Evolutionary conservation across 768 basidiomycete species (phyloP), one percentile per base, ranked within the genome.

Genomic region (Leccinum subtestaceum): DNA sequence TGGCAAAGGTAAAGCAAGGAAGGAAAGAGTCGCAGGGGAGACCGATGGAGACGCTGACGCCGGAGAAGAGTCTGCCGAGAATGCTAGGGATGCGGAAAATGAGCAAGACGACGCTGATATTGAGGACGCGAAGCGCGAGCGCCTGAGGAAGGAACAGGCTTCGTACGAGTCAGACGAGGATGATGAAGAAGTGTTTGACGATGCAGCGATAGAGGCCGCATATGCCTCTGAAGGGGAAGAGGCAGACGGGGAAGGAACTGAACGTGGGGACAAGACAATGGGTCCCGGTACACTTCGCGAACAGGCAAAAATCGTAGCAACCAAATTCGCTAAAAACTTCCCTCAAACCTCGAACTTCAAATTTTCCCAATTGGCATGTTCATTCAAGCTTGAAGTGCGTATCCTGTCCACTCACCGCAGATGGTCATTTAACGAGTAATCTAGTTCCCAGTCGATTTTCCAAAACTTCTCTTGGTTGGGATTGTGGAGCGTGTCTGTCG

Each of bases 401-500:
- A 23, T 52, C 55, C 21, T 55, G 12, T n/a, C 57, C 38, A 32
- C 34, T 55, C 17, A 27, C 6, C 2, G 5, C n/a, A 36, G 23
- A 53, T 31, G 45, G 17, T 40, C 31, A 25, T 29, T 53, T 55
- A 43, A 60, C 47, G 15, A 15, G 7, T 5, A 31, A 32, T 48
- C n/a, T 60, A 98, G 94, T 95, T 98, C 77, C 78, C 83, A 11
- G 83, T 89, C 47, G 86, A 91, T 66, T 88, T 94, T 71, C 95
- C 95, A 11, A 98, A 98, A 74, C 80, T 99, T 34, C 80, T 99
- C 21, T 81, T 99, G 46, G 93, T 98, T 51, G 96, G 95, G 50
- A 86, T 99, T 61, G 82, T 98, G 57, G 97, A 98, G 72, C 82
- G 88, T 55, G 84, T 88, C 11, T 98, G 95, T 73, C 80, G 86